phyloP scores from a whole-genome alignment of 495 filamentous ascomycete species.

The Geopyxis carbonaria region DNA sequence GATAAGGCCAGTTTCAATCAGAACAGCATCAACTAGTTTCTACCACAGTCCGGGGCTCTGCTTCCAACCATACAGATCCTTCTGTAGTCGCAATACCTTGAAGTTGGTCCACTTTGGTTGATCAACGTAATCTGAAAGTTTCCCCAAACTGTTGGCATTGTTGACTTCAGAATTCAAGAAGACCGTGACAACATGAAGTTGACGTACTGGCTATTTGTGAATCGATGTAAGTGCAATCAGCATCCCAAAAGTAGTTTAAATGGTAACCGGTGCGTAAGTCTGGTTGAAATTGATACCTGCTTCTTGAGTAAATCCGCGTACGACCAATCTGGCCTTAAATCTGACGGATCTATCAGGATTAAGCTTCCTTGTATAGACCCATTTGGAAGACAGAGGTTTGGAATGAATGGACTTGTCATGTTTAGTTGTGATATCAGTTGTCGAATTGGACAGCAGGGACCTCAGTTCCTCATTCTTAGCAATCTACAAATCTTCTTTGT shows the following conservation, averaged over 20 bases:
- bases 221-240: neutral
- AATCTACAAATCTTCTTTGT: no score
- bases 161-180: constrained; percentile 4
- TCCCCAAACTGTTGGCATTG: neutral
- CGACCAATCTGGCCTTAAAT: neutral
- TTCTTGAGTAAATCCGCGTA: neutral
- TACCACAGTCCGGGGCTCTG: constrained; percentile 5
- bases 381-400: neutral
- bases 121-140: neutral
- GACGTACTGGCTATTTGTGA: neutral
- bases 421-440: no score
- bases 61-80: constrained; percentile 4
- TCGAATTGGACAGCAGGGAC: no score
- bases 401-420: no score
- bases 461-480: no score
- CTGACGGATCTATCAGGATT: neutral
- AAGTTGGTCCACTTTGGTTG: no score
- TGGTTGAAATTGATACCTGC: neutral
- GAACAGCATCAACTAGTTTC: neutral
- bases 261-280: neutral
- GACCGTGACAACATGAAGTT: constrained; percentile 5
- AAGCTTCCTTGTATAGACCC: neutral
- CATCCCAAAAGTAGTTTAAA: neutral
- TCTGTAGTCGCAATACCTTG: neutral
- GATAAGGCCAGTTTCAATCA: neutral